phyloP scores from a whole-genome alignment of 2,329 filamentous ascomycete genomes.

The Ceratocystis eucalypticola region DNA sequence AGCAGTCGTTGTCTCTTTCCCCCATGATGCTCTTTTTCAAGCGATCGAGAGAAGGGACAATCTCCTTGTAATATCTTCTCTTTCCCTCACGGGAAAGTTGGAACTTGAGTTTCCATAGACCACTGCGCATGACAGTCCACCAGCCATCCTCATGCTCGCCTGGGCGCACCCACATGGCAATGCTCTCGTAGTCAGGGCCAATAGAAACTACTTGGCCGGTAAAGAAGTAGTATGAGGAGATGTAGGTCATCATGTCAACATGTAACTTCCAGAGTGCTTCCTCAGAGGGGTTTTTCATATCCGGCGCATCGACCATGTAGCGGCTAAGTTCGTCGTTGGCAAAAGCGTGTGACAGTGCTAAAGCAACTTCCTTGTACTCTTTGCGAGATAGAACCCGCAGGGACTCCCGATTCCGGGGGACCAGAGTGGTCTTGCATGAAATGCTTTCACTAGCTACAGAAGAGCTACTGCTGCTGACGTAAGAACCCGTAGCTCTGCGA shows the following conservation, averaged over 20 bases:
- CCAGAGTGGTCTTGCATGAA: conserved; percentile 27
- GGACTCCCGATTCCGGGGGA: conserved; percentile 33
- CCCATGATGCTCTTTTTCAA: conserved; percentile 59
- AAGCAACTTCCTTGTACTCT: conserved; percentile 54
- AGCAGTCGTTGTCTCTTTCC: conserved; percentile 51
- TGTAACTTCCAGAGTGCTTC: conserved; percentile 65
- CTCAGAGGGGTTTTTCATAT: conserved; percentile 47
- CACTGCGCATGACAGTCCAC: conserved; percentile 57
- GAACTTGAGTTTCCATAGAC: conserved; percentile 65
- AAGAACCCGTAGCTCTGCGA: conserved; percentile 25
- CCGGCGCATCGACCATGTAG: conserved; percentile 62
- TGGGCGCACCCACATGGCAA: conserved; percentile 70
- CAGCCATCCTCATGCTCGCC: conserved; percentile 60
- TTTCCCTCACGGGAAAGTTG: conserved; percentile 59
- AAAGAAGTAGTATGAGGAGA: conserved; percentile 60
- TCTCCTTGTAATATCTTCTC: conserved; percentile 62
- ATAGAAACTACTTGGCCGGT: conserved; percentile 62
- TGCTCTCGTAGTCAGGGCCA: conserved; percentile 61
- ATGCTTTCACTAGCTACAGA: neutral
- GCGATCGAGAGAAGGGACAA: conserved; percentile 59
- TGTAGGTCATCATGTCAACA: conserved; percentile 62
- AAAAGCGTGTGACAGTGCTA: conserved; percentile 65
- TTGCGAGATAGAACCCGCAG: conserved; percentile 42
- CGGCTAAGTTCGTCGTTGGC: conserved; percentile 57
- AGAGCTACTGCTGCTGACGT: neutral